These are phyloP conservation scores for Urochloa ruziziensis DNA, from an alignment of 176 grass and related monocot species.

Conservation along the genomic window DNA sequence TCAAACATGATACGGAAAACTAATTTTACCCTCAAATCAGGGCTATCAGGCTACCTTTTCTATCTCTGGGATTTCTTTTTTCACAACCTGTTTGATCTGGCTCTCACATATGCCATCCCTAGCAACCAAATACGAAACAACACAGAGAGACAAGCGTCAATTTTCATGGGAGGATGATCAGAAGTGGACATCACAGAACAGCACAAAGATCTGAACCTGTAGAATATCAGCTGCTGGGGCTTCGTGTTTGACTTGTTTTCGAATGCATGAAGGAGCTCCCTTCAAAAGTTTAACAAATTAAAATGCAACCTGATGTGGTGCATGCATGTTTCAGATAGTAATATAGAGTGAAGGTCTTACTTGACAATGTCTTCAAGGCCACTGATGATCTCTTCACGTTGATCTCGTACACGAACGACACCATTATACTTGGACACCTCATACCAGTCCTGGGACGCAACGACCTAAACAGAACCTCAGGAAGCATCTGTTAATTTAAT, in stretches of 20 bases:
- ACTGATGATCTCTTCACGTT: conserved; percentile 30
- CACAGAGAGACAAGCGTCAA: not conserved
- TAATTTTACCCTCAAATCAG: not conserved
- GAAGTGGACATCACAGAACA: not conserved
- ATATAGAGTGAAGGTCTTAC: conserved; percentile 4
- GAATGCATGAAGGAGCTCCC: conserved; percentile 61
- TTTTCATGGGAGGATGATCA: not conserved
- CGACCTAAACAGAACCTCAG: conserved; percentile 45
- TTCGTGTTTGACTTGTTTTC: conserved; percentile 12
- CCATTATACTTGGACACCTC: conserved; percentile 70
- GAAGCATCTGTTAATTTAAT: not conserved
- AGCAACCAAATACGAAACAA: not conserved
- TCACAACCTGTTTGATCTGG: conserved; percentile 55
- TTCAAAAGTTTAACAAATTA: conserved; percentile 18
- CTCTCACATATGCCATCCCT: conserved; percentile 77
- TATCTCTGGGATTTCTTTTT: conserved; percentile 58
- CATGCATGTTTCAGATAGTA: not conserved
- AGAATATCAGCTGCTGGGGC: conserved; percentile 67
- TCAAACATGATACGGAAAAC: not conserved
- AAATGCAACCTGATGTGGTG: not conserved
- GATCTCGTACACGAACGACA: conserved; percentile 40
- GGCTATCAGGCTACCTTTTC: no score
- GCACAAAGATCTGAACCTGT: conserved; percentile 36
- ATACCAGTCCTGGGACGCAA: conserved; percentile 74
- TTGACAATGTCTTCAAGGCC: conserved; percentile 45